Evolutionary conservation across 768 basidiomycete species (phyloP).

Genomic region (Macrolepiota fuliginosa): DNA sequence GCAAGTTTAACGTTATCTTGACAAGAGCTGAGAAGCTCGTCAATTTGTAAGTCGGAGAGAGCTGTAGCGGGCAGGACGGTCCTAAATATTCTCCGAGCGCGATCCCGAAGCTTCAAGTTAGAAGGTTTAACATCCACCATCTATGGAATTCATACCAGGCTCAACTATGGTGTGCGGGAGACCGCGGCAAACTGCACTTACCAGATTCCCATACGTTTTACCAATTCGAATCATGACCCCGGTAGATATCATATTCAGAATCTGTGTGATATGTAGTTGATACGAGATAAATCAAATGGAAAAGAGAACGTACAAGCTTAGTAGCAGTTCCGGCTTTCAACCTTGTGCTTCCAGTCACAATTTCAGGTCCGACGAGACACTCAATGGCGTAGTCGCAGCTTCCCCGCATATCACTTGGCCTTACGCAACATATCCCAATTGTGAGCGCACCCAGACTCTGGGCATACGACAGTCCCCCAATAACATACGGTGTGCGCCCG

Average conservation of each 20-base stretch:
- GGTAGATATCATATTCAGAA: slow-evolving; percentile 36
- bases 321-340: slow-evolving; percentile 37
- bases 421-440: slow-evolving; percentile 27
- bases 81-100: slow-evolving; percentile 29
- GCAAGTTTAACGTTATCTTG: slow-evolving; percentile 31
- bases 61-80: slow-evolving; percentile 20
- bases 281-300: neutral
- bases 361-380: slow-evolving; percentile 29
- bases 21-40: slow-evolving; percentile 26
- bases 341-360: slow-evolving; percentile 32
- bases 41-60: slow-evolving; percentile 24
- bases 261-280: slow-evolving; percentile 15
- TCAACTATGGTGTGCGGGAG: neutral
- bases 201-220: slow-evolving; percentile 33
- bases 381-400: slow-evolving; percentile 26
- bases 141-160: slow-evolving; percentile 13
- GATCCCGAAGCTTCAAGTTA: slow-evolving; percentile 27
- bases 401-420: slow-evolving; percentile 24
- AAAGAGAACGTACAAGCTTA: slow-evolving; percentile 25
- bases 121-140: slow-evolving; percentile 33
- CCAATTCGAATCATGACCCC: slow-evolving; percentile 32
- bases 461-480: slow-evolving; percentile 27
- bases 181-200: slow-evolving; percentile 14
- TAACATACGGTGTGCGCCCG: slow-evolving; percentile 33
- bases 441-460: slow-evolving; percentile 22